Conservation (phyloP, 768 basidiomycete species). For the Naematelia aurantialba region DNA sequence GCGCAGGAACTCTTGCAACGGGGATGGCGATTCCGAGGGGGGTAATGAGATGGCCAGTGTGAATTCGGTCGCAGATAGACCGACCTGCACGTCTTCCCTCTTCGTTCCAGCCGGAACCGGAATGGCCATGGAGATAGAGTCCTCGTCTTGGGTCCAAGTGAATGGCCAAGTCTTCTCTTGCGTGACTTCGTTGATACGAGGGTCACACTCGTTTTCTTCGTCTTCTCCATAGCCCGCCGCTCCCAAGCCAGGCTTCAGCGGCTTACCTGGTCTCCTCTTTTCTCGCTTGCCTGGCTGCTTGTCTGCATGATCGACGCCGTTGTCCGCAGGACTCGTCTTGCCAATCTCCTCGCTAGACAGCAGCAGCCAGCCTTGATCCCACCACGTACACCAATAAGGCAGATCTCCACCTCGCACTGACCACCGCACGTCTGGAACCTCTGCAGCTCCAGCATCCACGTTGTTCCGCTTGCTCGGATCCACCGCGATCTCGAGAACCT, state of each 20-base stretch:
- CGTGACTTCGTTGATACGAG: background rate
- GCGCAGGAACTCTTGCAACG: slow-evolving; percentile 21
- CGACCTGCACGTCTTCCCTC: slow-evolving; percentile 17
- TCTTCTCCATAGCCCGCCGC: slow-evolving; percentile 5
- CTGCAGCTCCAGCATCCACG: slow-evolving; percentile 9
- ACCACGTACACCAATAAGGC: slow-evolving; percentile 28
- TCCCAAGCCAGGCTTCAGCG: slow-evolving; percentile 29
- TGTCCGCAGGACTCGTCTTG: background rate
- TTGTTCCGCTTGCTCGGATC: slow-evolving; percentile 14
- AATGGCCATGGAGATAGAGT: slow-evolving; percentile 77
- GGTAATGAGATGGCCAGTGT: background rate
- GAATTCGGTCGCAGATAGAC: background rate
- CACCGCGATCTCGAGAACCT: slow-evolving; percentile 29
- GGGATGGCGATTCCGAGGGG: background rate
- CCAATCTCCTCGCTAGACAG: slow-evolving; percentile 26
- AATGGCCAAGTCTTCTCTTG: slow-evolving; percentile 64
- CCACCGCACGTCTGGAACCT: slow-evolving; percentile 25
- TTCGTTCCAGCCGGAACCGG: slow-evolving; percentile 63
- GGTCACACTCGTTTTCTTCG: background rate
- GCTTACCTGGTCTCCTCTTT: slow-evolving; percentile 11
- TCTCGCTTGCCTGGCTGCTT: slow-evolving; percentile 18
- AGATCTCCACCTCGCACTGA: slow-evolving; percentile 36
- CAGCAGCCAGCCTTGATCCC: slow-evolving; percentile 27
- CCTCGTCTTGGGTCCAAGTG: slow-evolving; percentile 85
- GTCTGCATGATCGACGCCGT: slow-evolving; percentile 4